A percentile compares a stretch with the other conserved stretches of the same genome.
phyloP scores from a whole-genome alignment of 306 rosid genomes.

The Lathyrus tuberosus region DNA sequence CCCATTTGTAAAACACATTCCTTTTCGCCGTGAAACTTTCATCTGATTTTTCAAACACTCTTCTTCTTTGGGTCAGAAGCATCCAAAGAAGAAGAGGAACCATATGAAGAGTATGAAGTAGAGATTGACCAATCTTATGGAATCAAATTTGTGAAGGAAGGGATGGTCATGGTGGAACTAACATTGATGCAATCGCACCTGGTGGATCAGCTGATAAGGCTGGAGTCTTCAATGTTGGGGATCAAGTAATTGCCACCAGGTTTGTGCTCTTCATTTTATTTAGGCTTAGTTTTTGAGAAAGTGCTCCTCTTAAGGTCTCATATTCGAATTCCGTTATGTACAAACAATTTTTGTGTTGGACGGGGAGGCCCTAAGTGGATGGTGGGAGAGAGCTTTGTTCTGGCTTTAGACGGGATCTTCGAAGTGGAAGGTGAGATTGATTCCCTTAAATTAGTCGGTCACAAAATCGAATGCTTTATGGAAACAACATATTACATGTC shows the following conservation, averaged over 20 bases:
- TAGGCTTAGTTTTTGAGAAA: too few relatives aligned
- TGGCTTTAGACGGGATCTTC: too few relatives aligned
- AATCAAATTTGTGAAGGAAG: constrained; percentile 69
- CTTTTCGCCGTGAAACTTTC: constrained; percentile 30
- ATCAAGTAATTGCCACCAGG: constrained; percentile 92
- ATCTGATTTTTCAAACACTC: too few relatives aligned
- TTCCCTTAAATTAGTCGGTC: too few relatives aligned
- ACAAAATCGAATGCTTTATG: too few relatives aligned
- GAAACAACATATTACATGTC: too few relatives aligned
- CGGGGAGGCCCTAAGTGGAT: too few relatives aligned
- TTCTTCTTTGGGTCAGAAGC: constrained; percentile 52
- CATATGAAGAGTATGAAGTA: constrained; percentile 71
- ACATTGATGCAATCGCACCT: constrained; percentile 89
- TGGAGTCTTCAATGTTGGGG: constrained; percentile 78
- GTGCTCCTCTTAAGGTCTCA: too few relatives aligned
- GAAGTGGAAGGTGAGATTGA: too few relatives aligned
- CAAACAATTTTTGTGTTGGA: too few relatives aligned
- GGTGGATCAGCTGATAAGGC: constrained; percentile 81
- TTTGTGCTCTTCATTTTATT: constrained; percentile 37
- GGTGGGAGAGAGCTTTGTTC: too few relatives aligned
- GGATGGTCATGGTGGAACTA: constrained; percentile 87
- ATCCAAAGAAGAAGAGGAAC: constrained; percentile 28
- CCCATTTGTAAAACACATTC: constrained; percentile 43
- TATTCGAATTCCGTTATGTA: too few relatives aligned
- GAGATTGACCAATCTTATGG: constrained; percentile 84